These are phyloP conservation scores for Amanita pseudoporphyria DNA, from an alignment of 768 basidiomycete genomes.

Conservation along the genomic window DNA sequence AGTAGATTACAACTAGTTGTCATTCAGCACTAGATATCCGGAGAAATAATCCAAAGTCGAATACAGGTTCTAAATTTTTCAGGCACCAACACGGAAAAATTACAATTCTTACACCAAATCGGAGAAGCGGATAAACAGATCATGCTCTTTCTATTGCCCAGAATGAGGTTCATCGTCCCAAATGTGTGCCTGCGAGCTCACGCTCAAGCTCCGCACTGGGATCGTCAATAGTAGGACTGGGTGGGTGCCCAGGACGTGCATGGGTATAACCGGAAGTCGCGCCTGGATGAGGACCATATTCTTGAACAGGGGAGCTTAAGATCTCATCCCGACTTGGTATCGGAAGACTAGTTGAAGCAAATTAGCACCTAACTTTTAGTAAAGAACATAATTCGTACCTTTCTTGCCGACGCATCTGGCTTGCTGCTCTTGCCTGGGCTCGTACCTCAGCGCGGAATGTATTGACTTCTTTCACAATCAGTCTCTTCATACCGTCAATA, in stretches of 20 bases:
- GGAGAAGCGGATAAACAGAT: neutral
- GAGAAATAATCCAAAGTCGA: no score
- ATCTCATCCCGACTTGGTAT: conserved; percentile 80
- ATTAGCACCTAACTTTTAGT: conserved; percentile 1
- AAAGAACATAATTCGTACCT: conserved; percentile 34
- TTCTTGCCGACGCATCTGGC: conserved; percentile 69
- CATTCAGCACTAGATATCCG: no score
- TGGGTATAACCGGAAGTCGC: conserved; percentile 63
- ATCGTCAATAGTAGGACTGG: conserved; percentile 75
- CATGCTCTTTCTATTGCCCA: neutral
- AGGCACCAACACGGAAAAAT: no score
- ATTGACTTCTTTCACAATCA: conserved; percentile 91
- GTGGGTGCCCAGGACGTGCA: conserved; percentile 30
- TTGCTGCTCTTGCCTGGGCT: conserved; percentile 63
- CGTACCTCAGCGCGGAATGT: conserved; percentile 86
- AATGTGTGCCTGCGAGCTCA: conserved; percentile 70
- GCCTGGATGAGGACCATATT: conserved; percentile 49
- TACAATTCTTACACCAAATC: neutral
- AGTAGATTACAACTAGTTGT: no score
- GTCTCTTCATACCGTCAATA: conserved; percentile 93
- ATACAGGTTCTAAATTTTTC: neutral
- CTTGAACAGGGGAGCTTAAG: conserved; percentile 63
- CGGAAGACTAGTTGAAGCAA: conserved; percentile 42
- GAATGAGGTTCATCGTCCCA: conserved; percentile 24
- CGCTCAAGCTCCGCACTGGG: conserved; percentile 80